phyloP scores from a whole-genome alignment of 768 basidiomycete species.

The Daedalea quercina region DNA sequence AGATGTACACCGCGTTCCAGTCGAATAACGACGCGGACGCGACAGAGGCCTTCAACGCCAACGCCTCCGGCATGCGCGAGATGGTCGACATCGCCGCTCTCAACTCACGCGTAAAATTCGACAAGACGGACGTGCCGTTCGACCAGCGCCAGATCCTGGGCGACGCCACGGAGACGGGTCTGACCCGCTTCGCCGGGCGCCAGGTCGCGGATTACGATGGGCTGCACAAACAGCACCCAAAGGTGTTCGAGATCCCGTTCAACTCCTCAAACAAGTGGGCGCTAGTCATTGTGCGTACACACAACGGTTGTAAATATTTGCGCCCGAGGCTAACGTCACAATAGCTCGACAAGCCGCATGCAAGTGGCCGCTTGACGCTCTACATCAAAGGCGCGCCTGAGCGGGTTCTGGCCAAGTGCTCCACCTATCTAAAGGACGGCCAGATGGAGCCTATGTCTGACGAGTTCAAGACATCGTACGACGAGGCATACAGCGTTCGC shows the following conservation, averaged over 20 bases:
- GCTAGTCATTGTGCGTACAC: conserved; percentile 47
- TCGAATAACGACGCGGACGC: conserved; percentile 63
- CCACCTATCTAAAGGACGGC: conserved; percentile 52
- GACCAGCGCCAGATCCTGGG: conserved; percentile 56
- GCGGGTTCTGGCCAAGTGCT: conserved; percentile 58
- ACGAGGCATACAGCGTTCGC: conserved; percentile 55
- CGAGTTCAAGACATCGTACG: conserved; percentile 46
- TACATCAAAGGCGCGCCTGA: conserved; percentile 70
- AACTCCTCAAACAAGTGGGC: conserved; percentile 75
- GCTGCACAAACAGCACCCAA: conserved; percentile 42
- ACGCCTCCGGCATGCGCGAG: conserved; percentile 54
- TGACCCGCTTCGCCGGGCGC: conserved; percentile 60
- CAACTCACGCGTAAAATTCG: conserved; percentile 67
- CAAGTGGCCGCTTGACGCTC: conserved; percentile 39
- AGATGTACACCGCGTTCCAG: conserved; percentile 64
- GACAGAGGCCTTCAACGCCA: conserved; percentile 42
- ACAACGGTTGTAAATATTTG: not conserved
- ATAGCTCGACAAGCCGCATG: conserved; percentile 51
- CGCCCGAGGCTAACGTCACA: conserved; percentile 1
- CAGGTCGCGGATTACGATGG: conserved; percentile 48
- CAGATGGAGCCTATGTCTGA: conserved; percentile 41
- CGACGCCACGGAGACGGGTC: conserved; percentile 72
- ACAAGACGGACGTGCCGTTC: conserved; percentile 55
- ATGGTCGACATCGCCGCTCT: conserved; percentile 58
- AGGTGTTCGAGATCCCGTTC: conserved; percentile 71